A percentile compares a stretch with the other conserved stretches of the same genome.
Evolutionary conservation across 139 green algal genomes (phyloP).

Genomic region (Astrephomene gubernaculifera): DNA sequence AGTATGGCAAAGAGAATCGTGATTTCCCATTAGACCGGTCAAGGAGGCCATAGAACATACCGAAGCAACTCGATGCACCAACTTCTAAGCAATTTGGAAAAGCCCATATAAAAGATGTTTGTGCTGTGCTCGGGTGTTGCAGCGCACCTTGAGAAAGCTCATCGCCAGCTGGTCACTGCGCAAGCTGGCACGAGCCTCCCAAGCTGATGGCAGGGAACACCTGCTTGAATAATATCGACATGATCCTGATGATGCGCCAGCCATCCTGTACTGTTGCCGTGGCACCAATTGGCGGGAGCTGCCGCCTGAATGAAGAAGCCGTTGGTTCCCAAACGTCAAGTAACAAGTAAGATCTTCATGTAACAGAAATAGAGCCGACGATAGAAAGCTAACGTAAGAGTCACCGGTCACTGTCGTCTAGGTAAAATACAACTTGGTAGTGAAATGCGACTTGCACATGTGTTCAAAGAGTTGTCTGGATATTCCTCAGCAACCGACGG

Average conservation of each 20-base stretch:
- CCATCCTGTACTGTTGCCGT: neutral
- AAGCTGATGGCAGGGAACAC: conserved; percentile 26
- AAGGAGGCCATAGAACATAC: neutral
- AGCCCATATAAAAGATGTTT: neutral
- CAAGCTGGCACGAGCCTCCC: conserved; percentile 14
- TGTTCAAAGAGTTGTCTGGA: too few species aligned
- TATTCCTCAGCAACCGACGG: too few species aligned
- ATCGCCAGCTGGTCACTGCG: conserved; percentile 30
- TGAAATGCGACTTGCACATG: too few species aligned
- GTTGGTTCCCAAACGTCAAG: neutral
- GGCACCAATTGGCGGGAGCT: neutral
- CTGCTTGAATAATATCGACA: conserved; percentile 3
- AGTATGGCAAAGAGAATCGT: neutral
- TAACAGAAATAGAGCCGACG: neutral
- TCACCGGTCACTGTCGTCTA: neutral
- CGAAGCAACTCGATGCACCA: neutral
- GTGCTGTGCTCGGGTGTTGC: neutral
- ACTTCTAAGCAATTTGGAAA: neutral
- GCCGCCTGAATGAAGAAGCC: neutral
- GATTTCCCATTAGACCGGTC: neutral
- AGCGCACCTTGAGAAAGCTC: conserved; percentile 15
- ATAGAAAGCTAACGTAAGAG: neutral
- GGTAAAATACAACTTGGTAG: neutral
- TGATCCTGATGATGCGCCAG: neutral
- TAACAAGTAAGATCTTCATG: neutral